A percentile compares a stretch with the other conserved stretches of the same genome.
Conservation (phyloP, 352 stramenopile species). For the Phytopythium oedochilum region DNA sequence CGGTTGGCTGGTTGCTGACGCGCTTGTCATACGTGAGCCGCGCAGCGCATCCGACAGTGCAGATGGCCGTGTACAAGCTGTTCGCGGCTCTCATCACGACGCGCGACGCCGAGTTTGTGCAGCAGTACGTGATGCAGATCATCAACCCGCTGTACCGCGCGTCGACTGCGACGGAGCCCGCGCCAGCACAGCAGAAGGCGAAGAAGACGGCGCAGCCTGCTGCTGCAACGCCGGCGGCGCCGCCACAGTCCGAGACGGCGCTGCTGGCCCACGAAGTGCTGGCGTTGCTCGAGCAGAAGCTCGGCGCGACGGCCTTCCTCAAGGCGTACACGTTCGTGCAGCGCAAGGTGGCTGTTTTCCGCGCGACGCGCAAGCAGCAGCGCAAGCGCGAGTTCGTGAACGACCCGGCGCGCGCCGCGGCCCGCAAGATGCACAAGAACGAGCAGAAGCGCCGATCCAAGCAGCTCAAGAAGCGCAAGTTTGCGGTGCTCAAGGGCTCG, state of each 20-base stretch:
- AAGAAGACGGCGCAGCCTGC: constrained; percentile 1
- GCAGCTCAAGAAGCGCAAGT: constrained; percentile 88
- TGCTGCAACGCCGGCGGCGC: not conserved
- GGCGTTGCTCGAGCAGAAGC: constrained; percentile 79
- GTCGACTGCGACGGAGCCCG: constrained; percentile 46
- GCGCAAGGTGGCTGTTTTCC: constrained; percentile 67
- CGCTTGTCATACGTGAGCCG: constrained; percentile 79
- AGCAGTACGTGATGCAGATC: constrained; percentile 70
- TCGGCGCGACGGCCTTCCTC: constrained; percentile 67
- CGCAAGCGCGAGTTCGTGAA: constrained; percentile 75
- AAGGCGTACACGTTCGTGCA: constrained; percentile 85
- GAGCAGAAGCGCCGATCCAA: constrained; percentile 76
- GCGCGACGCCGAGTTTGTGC: constrained; percentile 40
- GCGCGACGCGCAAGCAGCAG: constrained; percentile 66
- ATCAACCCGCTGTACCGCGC: constrained; percentile 81
- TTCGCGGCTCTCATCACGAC: constrained; percentile 75
- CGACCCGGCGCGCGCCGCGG: constrained; percentile 64
- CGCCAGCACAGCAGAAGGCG: constrained; percentile 29
- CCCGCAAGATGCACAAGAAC: constrained; percentile 85
- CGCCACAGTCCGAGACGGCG: constrained; percentile 33
- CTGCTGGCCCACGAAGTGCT: constrained; percentile 82
- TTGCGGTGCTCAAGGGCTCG: constrained; percentile 80
- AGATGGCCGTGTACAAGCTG: constrained; percentile 77
- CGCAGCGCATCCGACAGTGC: constrained; percentile 41
- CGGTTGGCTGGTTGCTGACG: constrained; percentile 79